phyloP scores from a whole-genome alignment of 495 filamentous ascomycete genomes.

The Articulospora tetracladia region DNA sequence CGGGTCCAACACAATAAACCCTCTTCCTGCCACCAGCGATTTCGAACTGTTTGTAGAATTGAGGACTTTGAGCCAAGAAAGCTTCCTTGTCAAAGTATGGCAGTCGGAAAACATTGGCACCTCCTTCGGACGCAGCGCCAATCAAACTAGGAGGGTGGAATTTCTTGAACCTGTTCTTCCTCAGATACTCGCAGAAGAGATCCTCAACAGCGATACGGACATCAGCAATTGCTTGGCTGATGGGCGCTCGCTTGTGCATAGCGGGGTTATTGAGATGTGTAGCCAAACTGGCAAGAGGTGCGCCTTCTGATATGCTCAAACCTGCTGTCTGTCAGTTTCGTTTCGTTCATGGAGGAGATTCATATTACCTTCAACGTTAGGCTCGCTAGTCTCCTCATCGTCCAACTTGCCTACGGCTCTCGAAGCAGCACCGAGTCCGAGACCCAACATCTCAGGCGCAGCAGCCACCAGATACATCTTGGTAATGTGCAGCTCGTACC shows the following conservation, averaged over 20 bases:
- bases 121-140: constrained; percentile 87
- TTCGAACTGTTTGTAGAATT: constrained; percentile 95
- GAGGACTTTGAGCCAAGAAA: constrained; percentile 84
- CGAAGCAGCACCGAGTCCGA: constrained; percentile 66
- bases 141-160: constrained; percentile 90
- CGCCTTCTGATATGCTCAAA: constrained; percentile 47
- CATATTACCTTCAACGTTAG: constrained; percentile 51
- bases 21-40: constrained; percentile 88
- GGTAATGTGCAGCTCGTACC: constrained; percentile 81
- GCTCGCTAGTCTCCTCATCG: constrained; percentile 50
- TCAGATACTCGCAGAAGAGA: constrained; percentile 77
- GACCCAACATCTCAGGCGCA: constrained; percentile 59
- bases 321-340: constrained; percentile 14
- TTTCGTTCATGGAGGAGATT: too few species aligned
- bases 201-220: constrained; percentile 79
- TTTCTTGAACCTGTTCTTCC: constrained; percentile 72
- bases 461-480: constrained; percentile 67
- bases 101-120: constrained; percentile 87
- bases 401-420: constrained; percentile 62
- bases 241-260: constrained; percentile 83
- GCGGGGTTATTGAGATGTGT: constrained; percentile 85
- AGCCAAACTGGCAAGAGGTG: constrained; percentile 65
- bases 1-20: constrained; percentile 85
- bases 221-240: constrained; percentile 75
- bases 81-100: constrained; percentile 86